A percentile compares a stretch with the other conserved stretches of the same genome.
These are phyloP conservation scores for Colletotrichum gigasporum DNA, from an alignment of 2,329 filamentous ascomycete species.

Conservation along the genomic window DNA sequence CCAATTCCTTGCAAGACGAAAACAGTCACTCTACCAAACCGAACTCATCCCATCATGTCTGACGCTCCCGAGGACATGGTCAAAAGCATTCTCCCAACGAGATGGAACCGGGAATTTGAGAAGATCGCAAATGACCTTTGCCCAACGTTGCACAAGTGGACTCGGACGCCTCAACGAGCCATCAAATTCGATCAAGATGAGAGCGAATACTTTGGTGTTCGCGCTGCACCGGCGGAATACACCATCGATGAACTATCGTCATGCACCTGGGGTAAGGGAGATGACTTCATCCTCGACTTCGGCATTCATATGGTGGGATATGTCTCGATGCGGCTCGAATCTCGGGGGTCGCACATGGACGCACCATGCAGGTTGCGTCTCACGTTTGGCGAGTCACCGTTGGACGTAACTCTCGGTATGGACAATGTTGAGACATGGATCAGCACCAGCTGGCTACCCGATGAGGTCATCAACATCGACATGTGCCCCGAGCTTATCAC, in stretches of 20 bases:
- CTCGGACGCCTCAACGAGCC: constrained; percentile 29
- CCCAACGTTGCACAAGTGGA: constrained; percentile 31
- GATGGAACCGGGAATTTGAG: constrained; percentile 22
- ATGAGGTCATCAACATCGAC: constrained; percentile 47
- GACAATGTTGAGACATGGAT: constrained; percentile 47
- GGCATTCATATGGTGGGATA: constrained; percentile 44
- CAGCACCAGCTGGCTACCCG: constrained; percentile 47
- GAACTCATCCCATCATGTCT: constrained; percentile 2
- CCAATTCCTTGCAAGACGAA: background rate
- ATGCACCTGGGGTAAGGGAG: constrained; percentile 37
- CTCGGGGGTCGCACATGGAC: constrained; percentile 43
- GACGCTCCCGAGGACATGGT: constrained; percentile 19
- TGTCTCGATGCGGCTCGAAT: constrained; percentile 39
- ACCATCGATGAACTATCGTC: constrained; percentile 31
- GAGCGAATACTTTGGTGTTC: constrained; percentile 35
- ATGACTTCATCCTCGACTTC: constrained; percentile 44
- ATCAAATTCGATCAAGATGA: constrained; percentile 35
- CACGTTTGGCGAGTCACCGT: constrained; percentile 47
- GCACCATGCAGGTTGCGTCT: constrained; percentile 44
- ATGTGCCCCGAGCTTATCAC: constrained; percentile 40
- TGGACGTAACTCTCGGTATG: constrained; percentile 46
- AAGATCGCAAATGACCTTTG: constrained; percentile 17
- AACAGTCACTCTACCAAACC: background rate
- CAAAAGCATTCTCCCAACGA: constrained; percentile 20
- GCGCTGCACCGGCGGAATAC: constrained; percentile 22